Percentiles rank a stretch among this genome's conserved stretches.
These are phyloP conservation scores for Coniella vitis DNA, from an alignment of 2,329 filamentous ascomycete species.

Conservation along the genomic window DNA sequence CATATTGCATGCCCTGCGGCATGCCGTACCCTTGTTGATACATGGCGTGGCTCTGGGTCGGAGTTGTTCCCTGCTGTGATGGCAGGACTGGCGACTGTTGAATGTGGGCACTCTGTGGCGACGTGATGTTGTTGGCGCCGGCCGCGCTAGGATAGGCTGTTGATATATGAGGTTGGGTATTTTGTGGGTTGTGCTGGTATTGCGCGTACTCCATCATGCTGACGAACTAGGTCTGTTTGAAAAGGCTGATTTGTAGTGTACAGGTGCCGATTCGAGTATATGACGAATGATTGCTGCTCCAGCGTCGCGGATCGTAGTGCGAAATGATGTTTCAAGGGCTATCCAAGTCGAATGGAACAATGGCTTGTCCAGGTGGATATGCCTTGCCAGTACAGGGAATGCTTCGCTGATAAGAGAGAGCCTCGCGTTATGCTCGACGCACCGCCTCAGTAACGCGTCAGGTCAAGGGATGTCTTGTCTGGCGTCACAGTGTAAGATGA, in stretches of 20 bases:
- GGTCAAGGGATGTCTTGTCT: conserved; percentile 21
- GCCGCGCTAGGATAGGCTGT: conserved; percentile 56
- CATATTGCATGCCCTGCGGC: conserved; percentile 70
- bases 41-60: conserved; percentile 64
- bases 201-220: conserved; percentile 69
- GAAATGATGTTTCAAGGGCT: background rate
- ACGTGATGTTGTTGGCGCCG: conserved; percentile 57
- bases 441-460: conserved; percentile 41
- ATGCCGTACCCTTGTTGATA: conserved; percentile 76
- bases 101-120: conserved; percentile 63
- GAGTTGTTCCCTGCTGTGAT: conserved; percentile 64
- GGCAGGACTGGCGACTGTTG: conserved; percentile 73
- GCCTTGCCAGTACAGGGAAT: background rate
- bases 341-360: background rate
- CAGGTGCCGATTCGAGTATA: background rate
- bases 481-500: conserved; percentile 38
- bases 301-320: too few species aligned
- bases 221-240: conserved; percentile 17
- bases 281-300: background rate
- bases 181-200: conserved; percentile 64
- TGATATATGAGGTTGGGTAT: conserved; percentile 49
- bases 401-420: conserved; percentile 24
- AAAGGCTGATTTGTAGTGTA: background rate
- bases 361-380: background rate
- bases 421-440: conserved; percentile 29